phyloP scores from a whole-genome alignment of 2,329 filamentous ascomycete genomes.

The Dactylellina cionopaga region DNA sequence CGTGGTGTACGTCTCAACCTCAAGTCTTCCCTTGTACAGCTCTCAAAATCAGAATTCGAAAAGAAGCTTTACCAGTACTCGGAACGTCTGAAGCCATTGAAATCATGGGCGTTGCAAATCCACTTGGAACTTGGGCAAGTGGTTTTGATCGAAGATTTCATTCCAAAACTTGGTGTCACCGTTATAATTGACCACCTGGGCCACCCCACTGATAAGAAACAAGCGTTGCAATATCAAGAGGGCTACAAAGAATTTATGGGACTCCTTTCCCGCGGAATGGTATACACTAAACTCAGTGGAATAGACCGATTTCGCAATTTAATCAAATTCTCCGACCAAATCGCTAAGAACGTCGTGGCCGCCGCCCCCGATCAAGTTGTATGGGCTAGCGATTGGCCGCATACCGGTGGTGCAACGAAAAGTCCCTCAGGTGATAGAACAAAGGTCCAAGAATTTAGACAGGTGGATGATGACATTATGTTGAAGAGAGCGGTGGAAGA shows the following conservation, averaged over 20 bases:
- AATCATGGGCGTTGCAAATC: constrained; percentile 58
- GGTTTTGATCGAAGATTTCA: constrained; percentile 53
- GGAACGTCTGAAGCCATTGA: constrained; percentile 55
- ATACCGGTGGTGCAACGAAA: constrained; percentile 54
- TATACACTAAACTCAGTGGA: constrained; percentile 58
- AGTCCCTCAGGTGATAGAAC: constrained; percentile 54
- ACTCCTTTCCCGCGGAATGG: constrained; percentile 49
- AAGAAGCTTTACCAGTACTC: constrained; percentile 54
- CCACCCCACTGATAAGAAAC: constrained; percentile 44
- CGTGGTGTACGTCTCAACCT: constrained; percentile 59
- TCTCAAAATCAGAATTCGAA: constrained; percentile 55
- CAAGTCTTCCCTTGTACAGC: constrained; percentile 54
- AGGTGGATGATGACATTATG: constrained; percentile 50
- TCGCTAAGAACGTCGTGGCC: constrained; percentile 53
- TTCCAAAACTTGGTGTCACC: constrained; percentile 56
- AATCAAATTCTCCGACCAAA: constrained; percentile 53
- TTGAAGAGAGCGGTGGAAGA: constrained; percentile 28
- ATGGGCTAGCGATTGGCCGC: constrained; percentile 56
- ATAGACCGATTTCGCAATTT: constrained; percentile 56
- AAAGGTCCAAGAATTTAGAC: constrained; percentile 53
- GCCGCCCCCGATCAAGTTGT: constrained; percentile 55
- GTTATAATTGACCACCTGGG: constrained; percentile 58
- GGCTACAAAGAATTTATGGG: constrained; percentile 54
- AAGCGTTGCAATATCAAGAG: constrained; percentile 37
- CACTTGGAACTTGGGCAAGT: constrained; percentile 57